A percentile compares a stretch with the other conserved stretches of the same genome.
Evolutionary conservation across 2,329 filamentous ascomycete species (phyloP).

Genomic region (Pseudopithomyces chartarum): DNA sequence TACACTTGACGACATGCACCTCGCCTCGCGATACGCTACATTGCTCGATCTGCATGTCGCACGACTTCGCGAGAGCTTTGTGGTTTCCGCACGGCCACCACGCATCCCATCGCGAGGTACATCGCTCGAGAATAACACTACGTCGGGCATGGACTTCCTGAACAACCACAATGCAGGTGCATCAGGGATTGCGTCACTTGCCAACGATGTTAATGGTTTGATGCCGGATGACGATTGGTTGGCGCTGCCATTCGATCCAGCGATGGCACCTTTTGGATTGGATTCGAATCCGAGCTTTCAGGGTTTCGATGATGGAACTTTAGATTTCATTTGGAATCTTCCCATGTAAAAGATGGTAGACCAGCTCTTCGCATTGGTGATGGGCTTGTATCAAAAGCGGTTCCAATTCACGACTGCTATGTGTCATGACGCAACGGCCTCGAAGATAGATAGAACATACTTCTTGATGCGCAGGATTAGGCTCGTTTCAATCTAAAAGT

Average conservation of each 20-base stretch:
- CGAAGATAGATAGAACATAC: not conserved
- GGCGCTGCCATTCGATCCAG: conserved; percentile 45
- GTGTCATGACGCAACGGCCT: not conserved
- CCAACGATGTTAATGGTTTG: conserved; percentile 40
- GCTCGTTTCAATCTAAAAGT: too few relatives aligned
- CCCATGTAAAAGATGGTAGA: conserved; percentile 27
- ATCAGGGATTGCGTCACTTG: conserved; percentile 41
- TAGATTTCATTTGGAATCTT: conserved; percentile 48
- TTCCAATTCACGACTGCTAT: not conserved
- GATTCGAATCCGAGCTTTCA: conserved; percentile 42
- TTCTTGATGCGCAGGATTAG: not conserved
- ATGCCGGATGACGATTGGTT: conserved; percentile 48
- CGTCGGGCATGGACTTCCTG: conserved; percentile 42
- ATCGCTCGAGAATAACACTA: conserved; percentile 36
- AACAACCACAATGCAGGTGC: conserved; percentile 43
- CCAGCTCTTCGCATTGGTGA: not conserved
- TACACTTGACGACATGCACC: conserved; percentile 58
- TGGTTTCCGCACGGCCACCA: conserved; percentile 43
- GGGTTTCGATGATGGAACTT: conserved; percentile 44
- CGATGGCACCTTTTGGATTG: conserved; percentile 46
- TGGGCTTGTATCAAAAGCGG: too few relatives aligned
- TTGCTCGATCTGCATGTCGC: conserved; percentile 52
- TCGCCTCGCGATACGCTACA: conserved; percentile 57
- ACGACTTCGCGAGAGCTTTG: conserved; percentile 43
- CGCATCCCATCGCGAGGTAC: conserved; percentile 37